Base-by-base conservation (phyloP, 768 basidiomycete genomes). In the Serendipita indica region DNA sequence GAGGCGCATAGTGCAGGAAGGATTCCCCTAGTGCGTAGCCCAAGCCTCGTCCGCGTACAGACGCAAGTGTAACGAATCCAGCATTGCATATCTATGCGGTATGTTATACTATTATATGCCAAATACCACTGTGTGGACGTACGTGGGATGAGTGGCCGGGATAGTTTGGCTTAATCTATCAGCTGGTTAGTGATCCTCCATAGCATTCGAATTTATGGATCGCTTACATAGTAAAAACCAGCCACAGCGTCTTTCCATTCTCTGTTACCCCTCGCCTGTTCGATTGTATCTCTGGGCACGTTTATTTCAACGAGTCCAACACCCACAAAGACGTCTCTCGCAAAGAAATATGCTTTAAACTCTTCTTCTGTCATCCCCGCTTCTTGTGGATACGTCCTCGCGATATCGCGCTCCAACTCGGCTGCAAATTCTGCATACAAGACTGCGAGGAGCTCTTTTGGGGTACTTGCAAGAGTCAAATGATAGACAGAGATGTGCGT, bases 101-200 rank as follows among this genome's bases (percentile, higher is more conserved):
- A 5, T 30, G 18, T 46, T 2, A 54, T 28, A 22, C n/a, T 28
- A 30, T 28, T 13, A 2, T 25, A 25, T 0, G 39, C 3, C 52
- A 3, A 7, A 25, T 1, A 22, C 18, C 33, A n/a, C 18, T 22
- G 46, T 16, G 43, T 2, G 49, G 7, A 79, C 87, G 73, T 66
- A 87, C 90, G 77, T 91, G 90, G 39, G 86, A 89, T 6, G 86
- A 89, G 61, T 89, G 75, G 37, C 89, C 89, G 4, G 89, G 91
- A 71, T 92, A 93, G 66, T 92, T 92, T 33, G 86, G 86, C 69
- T 89, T 89, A 56, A 88, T 75, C 83, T 82, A 60, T 33, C 33
- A 32, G 14, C 39, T 58, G 27, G 37, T 34, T 7, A 59, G 46
- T 39, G 60, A 6, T 35, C 10, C 37, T 34, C 58, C 57, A 64